These are phyloP conservation scores for Curvularia sp. DNA, from an alignment of 2,329 filamentous ascomycete genomes.

Conservation along the genomic window DNA sequence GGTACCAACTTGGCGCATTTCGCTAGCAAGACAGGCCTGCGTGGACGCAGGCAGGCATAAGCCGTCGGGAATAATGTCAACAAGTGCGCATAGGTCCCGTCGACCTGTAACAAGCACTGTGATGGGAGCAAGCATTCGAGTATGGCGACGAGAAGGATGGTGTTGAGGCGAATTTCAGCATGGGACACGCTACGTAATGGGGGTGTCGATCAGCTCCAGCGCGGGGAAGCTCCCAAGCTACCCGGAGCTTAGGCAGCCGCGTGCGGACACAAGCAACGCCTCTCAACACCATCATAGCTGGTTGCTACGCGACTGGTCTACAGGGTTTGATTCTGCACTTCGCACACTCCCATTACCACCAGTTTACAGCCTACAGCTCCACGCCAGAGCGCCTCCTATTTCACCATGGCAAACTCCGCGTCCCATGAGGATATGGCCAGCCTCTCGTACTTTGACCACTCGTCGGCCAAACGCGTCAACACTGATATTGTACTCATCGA, in stretches of 20 bases:
- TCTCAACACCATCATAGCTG: conserved; percentile 15
- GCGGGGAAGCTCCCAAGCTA: conserved; percentile 13
- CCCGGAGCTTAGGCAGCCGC: conserved; percentile 11
- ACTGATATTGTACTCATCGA: conserved; percentile 55
- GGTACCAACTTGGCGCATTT: conserved; percentile 30
- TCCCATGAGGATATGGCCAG: conserved; percentile 47
- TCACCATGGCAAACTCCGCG: conserved; percentile 12
- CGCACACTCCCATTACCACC: not conserved
- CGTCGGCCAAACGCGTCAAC: conserved; percentile 52
- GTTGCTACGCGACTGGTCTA: not conserved
- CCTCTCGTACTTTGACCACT: conserved; percentile 54
- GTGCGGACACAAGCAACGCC: not conserved
- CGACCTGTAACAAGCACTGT: not conserved
- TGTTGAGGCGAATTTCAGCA: conserved; percentile 9
- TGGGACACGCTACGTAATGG: conserved; percentile 12
- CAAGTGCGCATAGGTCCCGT: not conserved
- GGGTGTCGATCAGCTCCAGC: conserved; percentile 1
- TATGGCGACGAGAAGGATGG: conserved; percentile 4
- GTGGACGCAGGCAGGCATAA: not conserved
- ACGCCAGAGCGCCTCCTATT: not conserved
- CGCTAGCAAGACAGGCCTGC: conserved; percentile 9
- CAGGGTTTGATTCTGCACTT: not conserved
- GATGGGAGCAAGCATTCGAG: not conserved
- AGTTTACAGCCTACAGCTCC: conserved; percentile 4
- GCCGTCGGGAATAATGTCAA: not conserved